Conservation (phyloP, 345 rosid genomes). For the Excoecaria cochinchinensis region DNA sequence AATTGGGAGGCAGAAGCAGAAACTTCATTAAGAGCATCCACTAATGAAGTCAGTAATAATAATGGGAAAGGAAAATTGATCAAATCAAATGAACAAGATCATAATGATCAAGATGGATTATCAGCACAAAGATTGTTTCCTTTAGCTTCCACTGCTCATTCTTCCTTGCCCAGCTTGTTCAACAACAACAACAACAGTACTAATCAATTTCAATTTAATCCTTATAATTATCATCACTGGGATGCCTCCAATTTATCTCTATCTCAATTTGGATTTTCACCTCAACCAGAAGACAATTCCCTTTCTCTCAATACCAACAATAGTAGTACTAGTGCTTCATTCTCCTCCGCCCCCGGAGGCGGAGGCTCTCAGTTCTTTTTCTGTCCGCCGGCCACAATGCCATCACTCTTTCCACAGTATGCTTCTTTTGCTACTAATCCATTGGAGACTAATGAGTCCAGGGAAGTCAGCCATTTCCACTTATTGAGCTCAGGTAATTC, state of each 20-base stretch:
- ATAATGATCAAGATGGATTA: slow-evolving; percentile 32
- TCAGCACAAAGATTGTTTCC: slow-evolving; percentile 54
- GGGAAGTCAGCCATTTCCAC: slow-evolving; percentile 25
- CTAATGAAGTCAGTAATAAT: slow-evolving; percentile 31
- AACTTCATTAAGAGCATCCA: slow-evolving; percentile 36
- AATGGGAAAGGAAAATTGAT: slow-evolving; percentile 71
- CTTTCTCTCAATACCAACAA: slow-evolving; percentile 15
- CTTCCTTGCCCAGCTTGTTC: slow-evolving; percentile 38
- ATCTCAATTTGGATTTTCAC: slow-evolving; percentile 58
- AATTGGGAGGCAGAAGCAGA: slow-evolving; percentile 43
- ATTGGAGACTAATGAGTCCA: slow-evolving; percentile 6
- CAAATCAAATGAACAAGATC: slow-evolving; percentile 35
- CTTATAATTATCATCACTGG: slow-evolving; percentile 47
- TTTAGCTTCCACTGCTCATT: slow-evolving; percentile 22
- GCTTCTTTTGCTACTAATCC: slow-evolving; percentile 37
- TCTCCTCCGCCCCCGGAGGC: slow-evolving; percentile 20
- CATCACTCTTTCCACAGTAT: slow-evolving; percentile 57
- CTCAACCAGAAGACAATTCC: slow-evolving; percentile 44
- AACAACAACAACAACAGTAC: slow-evolving; percentile 21
- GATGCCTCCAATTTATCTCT: slow-evolving; percentile 68
- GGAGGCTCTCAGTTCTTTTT: slow-evolving; percentile 49
- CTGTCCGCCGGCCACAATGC: slow-evolving; percentile 55
- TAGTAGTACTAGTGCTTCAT: slow-evolving; percentile 11
- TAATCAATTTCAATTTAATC: slow-evolving; percentile 34
- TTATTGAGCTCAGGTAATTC: slow-evolving; percentile 14